Evolutionary conservation across 345 rosid genomes (phyloP).

Genomic region (Sisymbrium altissimum): DNA sequence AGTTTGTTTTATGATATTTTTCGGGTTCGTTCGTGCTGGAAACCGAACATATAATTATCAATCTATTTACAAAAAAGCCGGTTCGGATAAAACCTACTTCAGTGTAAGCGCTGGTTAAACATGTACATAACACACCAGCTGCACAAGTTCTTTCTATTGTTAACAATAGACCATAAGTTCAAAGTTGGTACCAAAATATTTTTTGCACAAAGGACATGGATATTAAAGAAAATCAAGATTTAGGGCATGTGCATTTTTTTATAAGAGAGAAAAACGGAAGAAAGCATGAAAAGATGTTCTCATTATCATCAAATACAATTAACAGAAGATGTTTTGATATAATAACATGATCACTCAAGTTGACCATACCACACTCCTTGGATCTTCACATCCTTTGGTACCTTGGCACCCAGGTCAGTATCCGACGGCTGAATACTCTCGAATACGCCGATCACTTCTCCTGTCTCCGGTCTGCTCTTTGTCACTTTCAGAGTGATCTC

Average conservation of each 20-base stretch:
- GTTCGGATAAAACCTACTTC: not conserved
- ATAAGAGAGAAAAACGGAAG: not conserved
- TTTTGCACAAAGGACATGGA: not conserved
- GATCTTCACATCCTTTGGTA: constrained; percentile 94
- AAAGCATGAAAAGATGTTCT: constrained; percentile 18
- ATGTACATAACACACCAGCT: not conserved
- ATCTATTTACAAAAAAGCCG: not conserved
- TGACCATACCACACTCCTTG: constrained; percentile 97
- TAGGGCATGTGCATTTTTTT: constrained; percentile 16
- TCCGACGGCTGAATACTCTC: constrained; percentile 99
- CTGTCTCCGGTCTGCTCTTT: constrained; percentile 80
- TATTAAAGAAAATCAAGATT: not conserved
- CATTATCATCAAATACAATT: constrained; percentile 24
- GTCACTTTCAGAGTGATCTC: constrained; percentile 83
- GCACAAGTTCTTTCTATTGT: not conserved
- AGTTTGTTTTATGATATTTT: too few relatives aligned
- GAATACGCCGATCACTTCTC: constrained; percentile 91
- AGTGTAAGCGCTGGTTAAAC: not conserved
- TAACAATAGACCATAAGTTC: not conserved
- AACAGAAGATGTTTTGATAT: constrained; percentile 17
- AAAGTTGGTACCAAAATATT: not conserved
- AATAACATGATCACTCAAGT: constrained; percentile 51
- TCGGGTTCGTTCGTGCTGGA: too few relatives aligned
- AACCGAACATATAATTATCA: not conserved
- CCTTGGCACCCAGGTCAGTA: constrained; percentile 94